Evolutionary conservation across 129 eudicot species (phyloP), one percentile per base, ranked within the genome.

Genomic region (Arctium lappa): DNA sequence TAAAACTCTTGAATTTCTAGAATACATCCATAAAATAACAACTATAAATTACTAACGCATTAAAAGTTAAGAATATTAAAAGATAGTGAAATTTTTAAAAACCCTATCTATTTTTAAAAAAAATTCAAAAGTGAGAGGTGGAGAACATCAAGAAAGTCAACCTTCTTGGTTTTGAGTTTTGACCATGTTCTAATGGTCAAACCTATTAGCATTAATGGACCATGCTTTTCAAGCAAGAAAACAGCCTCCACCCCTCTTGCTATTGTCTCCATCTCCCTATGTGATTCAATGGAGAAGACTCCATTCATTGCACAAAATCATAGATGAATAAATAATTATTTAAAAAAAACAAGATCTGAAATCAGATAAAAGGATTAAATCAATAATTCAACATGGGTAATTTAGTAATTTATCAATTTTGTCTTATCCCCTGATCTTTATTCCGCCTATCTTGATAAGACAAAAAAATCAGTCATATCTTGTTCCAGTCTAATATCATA

Each of bases 131-230:
- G 65, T 56, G 4, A 16, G 8, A 73, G 18, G 42, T 40, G 46
- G 12, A 81, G 0, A 62, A 5, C 60, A 34, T 74, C 46, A 33
- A 31, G 0, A 56, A 81, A 62, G 77, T 48, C 78, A 80, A 71
- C 70, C 22, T 29, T 63, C 48, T 18, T 34, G 73, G 81, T 62
- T 77, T 77, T 38, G 72, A 22, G 73, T 31, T 78, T 78, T 78
- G 74, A 62, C 73, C 22, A 63, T n/a, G 29, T 36, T 37, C 32
- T 32, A 22, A 72, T 72, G 33, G 42, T 34, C 73, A 39, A 63
- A 77, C 15, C 13, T 36, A 4, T 22, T 11, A 78, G 73, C 37
- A 78, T 11, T 36, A 34, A 62, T 7, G 74, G 39, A 71, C 39
- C 74, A 71, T 71, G 42, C n/a, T 71, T 27, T 40, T 30, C 30